Evolutionary conservation across 192 early-diverging fungal species (phyloP).

Genomic region (Coemansia sp.): DNA sequence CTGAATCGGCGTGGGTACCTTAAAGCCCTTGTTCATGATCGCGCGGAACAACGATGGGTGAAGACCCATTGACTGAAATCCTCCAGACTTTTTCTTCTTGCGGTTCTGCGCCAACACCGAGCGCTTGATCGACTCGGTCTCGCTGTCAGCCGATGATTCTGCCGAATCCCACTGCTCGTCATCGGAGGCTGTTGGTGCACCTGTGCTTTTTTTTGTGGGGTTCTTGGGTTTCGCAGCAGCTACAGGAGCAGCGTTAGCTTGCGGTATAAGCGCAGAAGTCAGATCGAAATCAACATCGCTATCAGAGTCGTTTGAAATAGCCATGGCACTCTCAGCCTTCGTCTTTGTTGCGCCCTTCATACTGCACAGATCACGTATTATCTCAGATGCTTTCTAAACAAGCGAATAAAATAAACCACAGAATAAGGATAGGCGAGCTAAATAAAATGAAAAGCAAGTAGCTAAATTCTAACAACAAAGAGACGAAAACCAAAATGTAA

Average conservation of each 20-base stretch:
- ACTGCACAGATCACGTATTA: conserved; percentile 1
- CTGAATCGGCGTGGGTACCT: conserved; percentile 98
- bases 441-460: not conserved
- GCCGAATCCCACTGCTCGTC: not conserved
- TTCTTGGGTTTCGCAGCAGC: conserved; percentile 6
- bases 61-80: conserved; percentile 97
- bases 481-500: too few species aligned
- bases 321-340: not conserved
- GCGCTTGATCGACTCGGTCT: conserved; percentile 39
- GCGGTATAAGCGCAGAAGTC: conserved; percentile 51
- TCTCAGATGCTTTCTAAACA: not conserved
- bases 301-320: conserved; percentile 18
- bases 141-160: conserved; percentile 21
- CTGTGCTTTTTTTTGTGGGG: not conserved
- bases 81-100: conserved; percentile 94
- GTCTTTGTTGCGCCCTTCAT: conserved; percentile 8
- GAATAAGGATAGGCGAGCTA: not conserved
- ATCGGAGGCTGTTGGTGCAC: not conserved
- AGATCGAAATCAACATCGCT: conserved; percentile 52
- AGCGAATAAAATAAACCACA: not conserved
- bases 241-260: conserved; percentile 12
- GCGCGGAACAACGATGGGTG: conserved; percentile 81
- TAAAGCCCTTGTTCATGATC: conserved; percentile 90
- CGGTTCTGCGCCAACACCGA: conserved; percentile 66
- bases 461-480: not conserved